Percentiles rank a stretch among this genome's conserved stretches.
These are phyloP conservation scores for Monilinia laxa DNA, from an alignment of 2,329 filamentous ascomycete genomes.

Conservation along the genomic window DNA sequence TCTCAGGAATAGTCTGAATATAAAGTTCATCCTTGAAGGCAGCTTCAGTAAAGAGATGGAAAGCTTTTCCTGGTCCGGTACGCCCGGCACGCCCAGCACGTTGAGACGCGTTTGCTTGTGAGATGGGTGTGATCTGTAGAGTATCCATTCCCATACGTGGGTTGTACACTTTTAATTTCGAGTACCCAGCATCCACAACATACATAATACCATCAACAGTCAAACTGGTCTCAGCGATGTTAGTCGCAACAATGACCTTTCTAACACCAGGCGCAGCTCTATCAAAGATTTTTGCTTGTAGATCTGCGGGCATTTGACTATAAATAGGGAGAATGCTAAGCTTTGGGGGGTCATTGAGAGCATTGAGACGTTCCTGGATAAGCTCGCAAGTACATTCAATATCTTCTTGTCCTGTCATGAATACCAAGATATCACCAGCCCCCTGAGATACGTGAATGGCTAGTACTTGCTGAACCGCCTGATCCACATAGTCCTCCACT, in stretches of 20 bases:
- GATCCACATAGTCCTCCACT: conserved; percentile 96
- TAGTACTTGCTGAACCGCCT: conserved; percentile 91
- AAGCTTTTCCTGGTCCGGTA: conserved; percentile 93
- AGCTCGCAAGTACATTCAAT: conserved; percentile 97
- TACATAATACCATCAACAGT: conserved; percentile 99
- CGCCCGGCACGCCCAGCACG: conserved; percentile 89
- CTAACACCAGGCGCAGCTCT: conserved; percentile 84
- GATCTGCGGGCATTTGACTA: conserved; percentile 97
- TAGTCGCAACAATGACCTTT: conserved; percentile 97
- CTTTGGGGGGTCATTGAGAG: conserved; percentile 91
- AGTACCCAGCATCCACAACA: conserved; percentile 93
- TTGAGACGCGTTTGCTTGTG: conserved; percentile 92
- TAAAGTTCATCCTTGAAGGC: conserved; percentile 97
- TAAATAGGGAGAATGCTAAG: conserved; percentile 96
- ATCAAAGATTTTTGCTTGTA: conserved; percentile 98
- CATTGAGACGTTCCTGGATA: conserved; percentile 79
- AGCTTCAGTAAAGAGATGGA: conserved; percentile 88
- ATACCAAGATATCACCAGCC: conserved; percentile 89
- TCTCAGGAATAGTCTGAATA: conserved; percentile 94
- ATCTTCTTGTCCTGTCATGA: conserved; percentile 99
- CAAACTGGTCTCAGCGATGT: conserved; percentile 96
- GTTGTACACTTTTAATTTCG: conserved; percentile 98
- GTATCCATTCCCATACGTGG: conserved; percentile 99
- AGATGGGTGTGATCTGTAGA: conserved; percentile 94
- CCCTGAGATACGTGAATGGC: conserved; percentile 96